Evolutionary conservation across 23 red algal genomes (phyloP).

Genomic region (Agarophyton chilense): DNA sequence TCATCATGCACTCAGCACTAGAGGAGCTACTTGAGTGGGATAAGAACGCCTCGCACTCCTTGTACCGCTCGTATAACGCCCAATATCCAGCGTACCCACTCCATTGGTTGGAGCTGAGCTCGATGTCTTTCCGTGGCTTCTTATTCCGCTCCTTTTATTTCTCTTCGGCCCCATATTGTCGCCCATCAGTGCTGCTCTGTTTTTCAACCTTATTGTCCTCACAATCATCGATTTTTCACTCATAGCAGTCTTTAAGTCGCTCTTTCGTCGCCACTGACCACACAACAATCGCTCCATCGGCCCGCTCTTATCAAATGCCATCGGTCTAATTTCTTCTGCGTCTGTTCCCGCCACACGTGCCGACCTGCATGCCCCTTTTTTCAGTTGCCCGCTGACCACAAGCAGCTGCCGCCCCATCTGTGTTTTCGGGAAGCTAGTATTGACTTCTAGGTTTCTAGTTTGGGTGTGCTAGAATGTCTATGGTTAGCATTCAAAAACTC

Average conservation of each 20-base stretch:
- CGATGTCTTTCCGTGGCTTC: constrained; percentile 80
- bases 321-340: constrained; percentile 79
- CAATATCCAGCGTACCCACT: constrained; percentile 44
- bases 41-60: constrained; percentile 40
- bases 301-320: constrained; percentile 41
- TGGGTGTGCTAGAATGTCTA: no score
- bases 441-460: no score
- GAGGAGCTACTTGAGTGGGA: constrained; percentile 52
- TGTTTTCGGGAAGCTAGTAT: no score
- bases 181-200: neutral
- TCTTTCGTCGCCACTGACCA: constrained; percentile 56
- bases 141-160: constrained; percentile 25
- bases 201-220: constrained; percentile 47
- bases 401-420: constrained; percentile 6
- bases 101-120: constrained; percentile 49
- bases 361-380: constrained; percentile 36
- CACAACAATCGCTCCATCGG: constrained; percentile 57
- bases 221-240: constrained; percentile 59
- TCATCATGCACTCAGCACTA: constrained; percentile 18
- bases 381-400: neutral
- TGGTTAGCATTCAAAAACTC: no score
- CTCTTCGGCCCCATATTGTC: constrained; percentile 21
- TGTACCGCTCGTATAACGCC: constrained; percentile 57
- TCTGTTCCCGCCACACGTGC: constrained; percentile 73
- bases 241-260: constrained; percentile 59